phyloP scores from a whole-genome alignment of 2,329 filamentous ascomycete genomes.

The Anthostomella pinea region DNA sequence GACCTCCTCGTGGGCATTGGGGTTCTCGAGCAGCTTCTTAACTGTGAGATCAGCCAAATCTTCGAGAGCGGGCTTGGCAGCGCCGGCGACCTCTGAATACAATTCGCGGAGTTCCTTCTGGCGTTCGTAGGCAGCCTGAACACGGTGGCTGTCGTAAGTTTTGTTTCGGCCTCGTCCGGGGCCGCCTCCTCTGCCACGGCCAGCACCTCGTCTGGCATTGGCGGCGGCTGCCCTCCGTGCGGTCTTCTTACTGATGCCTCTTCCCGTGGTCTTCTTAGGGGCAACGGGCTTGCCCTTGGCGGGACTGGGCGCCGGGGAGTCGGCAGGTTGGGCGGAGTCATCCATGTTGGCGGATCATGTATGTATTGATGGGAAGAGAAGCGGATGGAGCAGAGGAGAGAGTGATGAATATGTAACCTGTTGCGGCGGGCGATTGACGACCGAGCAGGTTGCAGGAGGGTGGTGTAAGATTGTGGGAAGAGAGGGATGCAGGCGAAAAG shows the following conservation, averaged over 20 bases:
- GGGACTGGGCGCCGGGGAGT: conserved; percentile 32
- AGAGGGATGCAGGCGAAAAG: too few relatives aligned
- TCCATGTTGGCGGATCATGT: conserved; percentile 30
- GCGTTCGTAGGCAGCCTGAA: conserved; percentile 59
- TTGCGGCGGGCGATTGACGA: too few relatives aligned
- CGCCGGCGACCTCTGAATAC: conserved; percentile 60
- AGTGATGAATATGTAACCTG: too few relatives aligned
- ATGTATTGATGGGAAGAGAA: conserved; percentile 1
- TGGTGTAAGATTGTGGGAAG: too few relatives aligned
- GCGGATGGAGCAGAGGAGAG: too few relatives aligned
- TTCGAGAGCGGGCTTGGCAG: conserved; percentile 62
- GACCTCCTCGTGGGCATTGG: conserved; percentile 50
- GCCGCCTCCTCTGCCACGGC: conserved; percentile 38
- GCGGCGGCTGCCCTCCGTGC: conserved; percentile 18
- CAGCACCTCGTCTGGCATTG: conserved; percentile 21
- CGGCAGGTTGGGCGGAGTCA: conserved; percentile 22
- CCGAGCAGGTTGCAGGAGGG: too few relatives aligned
- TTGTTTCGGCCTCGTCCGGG: conserved; percentile 51
- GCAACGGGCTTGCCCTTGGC: conserved; percentile 25
- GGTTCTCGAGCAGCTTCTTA: conserved; percentile 54
- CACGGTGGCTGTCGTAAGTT: conserved; percentile 51
- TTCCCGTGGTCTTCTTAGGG: conserved; percentile 19
- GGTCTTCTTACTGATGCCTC: conserved; percentile 24
- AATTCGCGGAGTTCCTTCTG: conserved; percentile 64
- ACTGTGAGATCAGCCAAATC: conserved; percentile 62